These are phyloP conservation scores for Coemansia pectinata DNA, from an alignment of 192 early-diverging fungal species.

Conservation along the genomic window DNA sequence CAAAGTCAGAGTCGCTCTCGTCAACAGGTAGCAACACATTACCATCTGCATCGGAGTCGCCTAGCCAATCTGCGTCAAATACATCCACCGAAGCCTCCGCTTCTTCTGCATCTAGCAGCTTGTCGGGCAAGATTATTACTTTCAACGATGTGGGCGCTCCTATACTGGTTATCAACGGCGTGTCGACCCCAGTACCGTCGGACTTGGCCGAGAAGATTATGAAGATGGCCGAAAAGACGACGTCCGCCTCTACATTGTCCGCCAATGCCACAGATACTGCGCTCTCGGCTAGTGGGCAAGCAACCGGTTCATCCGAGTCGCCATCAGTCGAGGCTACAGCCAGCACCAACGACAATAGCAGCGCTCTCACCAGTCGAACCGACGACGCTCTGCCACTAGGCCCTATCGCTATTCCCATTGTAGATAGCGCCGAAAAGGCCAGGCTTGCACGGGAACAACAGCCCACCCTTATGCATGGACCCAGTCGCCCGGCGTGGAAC, in stretches of 20 bases:
- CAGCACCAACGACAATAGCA: background rate
- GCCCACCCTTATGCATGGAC: background rate
- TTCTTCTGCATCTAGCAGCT: constrained; percentile 6
- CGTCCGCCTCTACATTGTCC: background rate
- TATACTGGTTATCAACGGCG: constrained; percentile 35
- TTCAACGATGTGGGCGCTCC: constrained; percentile 46
- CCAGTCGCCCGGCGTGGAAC: constrained; percentile 2
- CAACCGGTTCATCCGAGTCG: background rate
- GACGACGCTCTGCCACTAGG: constrained; percentile 12
- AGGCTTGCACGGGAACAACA: background rate
- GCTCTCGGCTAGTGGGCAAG: background rate
- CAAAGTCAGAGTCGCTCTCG: too few species aligned
- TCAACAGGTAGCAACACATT: background rate
- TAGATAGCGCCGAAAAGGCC: constrained; percentile 13
- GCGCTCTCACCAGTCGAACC: constrained; percentile 2
- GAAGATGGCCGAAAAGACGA: constrained; percentile 23
- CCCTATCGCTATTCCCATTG: constrained; percentile 36
- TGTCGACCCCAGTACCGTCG: constrained; percentile 24
- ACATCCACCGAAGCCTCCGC: background rate
- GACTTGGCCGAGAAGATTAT: constrained; percentile 45
- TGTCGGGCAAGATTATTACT: constrained; percentile 29
- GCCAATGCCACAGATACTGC: background rate
- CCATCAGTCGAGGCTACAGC: background rate
- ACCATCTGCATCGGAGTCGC: background rate
- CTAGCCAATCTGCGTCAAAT: background rate